A percentile compares a stretch with the other conserved stretches of the same genome.
phyloP scores from a whole-genome alignment of 1,284 basidiomycete species.

The Ustilago hordei region DNA sequence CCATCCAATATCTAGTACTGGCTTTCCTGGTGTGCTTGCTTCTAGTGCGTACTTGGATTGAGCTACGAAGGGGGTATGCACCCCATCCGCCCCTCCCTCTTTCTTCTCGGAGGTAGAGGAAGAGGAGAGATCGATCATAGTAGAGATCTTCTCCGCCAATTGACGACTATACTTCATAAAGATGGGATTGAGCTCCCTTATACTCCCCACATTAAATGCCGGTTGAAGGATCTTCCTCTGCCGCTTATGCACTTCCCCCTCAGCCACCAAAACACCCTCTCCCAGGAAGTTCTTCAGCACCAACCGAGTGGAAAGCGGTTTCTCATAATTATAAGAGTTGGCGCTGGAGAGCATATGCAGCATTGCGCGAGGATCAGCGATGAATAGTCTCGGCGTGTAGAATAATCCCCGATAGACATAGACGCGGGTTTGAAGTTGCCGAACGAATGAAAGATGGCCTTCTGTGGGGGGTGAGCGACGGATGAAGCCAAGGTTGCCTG shows the following conservation, averaged over 20 bases:
- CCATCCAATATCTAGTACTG: slow-evolving; percentile 49
- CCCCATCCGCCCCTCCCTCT: slow-evolving; percentile 21
- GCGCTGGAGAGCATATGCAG: slow-evolving; percentile 58
- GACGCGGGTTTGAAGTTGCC: slow-evolving; percentile 37
- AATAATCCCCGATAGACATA: slow-evolving; percentile 65
- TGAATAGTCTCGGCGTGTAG: slow-evolving; percentile 57
- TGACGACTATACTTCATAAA: slow-evolving; percentile 49
- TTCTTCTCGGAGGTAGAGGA: neutral
- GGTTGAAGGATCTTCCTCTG: slow-evolving; percentile 64
- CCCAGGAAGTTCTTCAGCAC: slow-evolving; percentile 61
- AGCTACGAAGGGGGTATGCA: slow-evolving; percentile 20
- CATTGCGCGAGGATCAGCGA: slow-evolving; percentile 62
- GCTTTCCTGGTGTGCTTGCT: slow-evolving; percentile 25
- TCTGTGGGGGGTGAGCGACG: slow-evolving; percentile 36
- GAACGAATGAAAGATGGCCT: slow-evolving; percentile 39
- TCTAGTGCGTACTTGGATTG: slow-evolving; percentile 17
- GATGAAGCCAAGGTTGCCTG: slow-evolving; percentile 41
- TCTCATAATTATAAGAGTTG: slow-evolving; percentile 64
- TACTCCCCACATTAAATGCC: slow-evolving; percentile 57
- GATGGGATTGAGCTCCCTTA: slow-evolving; percentile 57
- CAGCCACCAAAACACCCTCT: slow-evolving; percentile 60
- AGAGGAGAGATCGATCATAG: slow-evolving; percentile 45
- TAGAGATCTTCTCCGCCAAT: slow-evolving; percentile 38
- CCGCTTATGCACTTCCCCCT: slow-evolving; percentile 62
- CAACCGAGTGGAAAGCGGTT: slow-evolving; percentile 40